Percentiles rank a stretch among this genome's conserved stretches.
These are phyloP conservation scores for Sugiyamaella neomexicana DNA, from an alignment of 1,139 yeast species.

Conservation along the genomic window DNA sequence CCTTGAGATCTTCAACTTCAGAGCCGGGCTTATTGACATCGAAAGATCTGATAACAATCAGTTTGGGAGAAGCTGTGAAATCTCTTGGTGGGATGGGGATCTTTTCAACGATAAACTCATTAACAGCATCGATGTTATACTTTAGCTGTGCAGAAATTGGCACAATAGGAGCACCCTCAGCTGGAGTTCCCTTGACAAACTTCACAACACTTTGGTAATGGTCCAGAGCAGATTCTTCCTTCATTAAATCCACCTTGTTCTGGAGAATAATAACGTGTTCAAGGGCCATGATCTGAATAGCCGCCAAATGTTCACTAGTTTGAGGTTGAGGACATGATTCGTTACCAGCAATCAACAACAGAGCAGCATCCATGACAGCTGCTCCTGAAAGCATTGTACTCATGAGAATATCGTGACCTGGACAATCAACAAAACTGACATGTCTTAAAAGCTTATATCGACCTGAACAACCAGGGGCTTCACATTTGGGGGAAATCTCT, in stretches of 20 bases:
- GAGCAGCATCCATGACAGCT: constrained; percentile 99
- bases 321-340: constrained; percentile 99
- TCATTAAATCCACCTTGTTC: constrained; percentile 97
- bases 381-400: constrained; percentile 99
- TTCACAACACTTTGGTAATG: constrained; percentile 90
- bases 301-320: constrained; percentile 98
- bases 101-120: constrained; percentile 90
- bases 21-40: constrained; percentile 99
- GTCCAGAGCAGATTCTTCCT: constrained; percentile 93
- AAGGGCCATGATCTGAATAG: constrained; percentile 98
- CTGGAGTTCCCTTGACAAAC: constrained; percentile 96
- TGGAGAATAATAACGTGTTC: constrained; percentile 95
- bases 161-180: constrained; percentile 98
- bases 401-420: constrained; percentile 99
- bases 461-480: constrained; percentile 71
- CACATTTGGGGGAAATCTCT: constrained; percentile 91
- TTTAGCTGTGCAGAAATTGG: constrained; percentile 99
- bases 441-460: constrained; percentile 91
- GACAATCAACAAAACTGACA: constrained; percentile 98
- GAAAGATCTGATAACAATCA: constrained; percentile 96
- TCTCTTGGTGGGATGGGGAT: constrained; percentile 98
- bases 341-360: constrained; percentile 93
- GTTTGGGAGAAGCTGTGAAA: constrained; percentile 87
- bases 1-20: constrained; percentile 93
- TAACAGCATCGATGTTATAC: constrained; percentile 97